Evolutionary conservation across 768 basidiomycete species (phyloP).

Genomic region (Agrocybe praecox): DNA sequence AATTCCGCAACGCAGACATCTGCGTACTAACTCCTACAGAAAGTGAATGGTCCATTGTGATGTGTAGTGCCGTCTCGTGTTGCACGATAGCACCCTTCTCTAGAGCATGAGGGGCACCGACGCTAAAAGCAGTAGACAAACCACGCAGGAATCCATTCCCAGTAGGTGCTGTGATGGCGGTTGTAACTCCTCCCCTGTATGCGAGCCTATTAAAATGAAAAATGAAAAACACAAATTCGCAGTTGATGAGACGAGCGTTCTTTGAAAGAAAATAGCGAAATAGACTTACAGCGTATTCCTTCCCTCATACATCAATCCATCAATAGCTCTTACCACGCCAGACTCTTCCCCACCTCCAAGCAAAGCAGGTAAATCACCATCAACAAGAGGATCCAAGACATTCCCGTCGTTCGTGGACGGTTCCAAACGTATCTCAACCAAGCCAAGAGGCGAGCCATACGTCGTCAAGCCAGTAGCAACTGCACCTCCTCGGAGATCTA

Average conservation of each 20-base stretch:
- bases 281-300: constrained; percentile 49
- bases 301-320: constrained; percentile 59
- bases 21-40: constrained; percentile 62
- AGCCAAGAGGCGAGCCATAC: constrained; percentile 60
- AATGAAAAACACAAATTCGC: no score
- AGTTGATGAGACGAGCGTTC: neutral
- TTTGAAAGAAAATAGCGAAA: constrained; percentile 11
- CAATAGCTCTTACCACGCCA: constrained; percentile 60
- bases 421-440: constrained; percentile 71
- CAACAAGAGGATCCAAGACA: constrained; percentile 52
- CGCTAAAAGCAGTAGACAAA: constrained; percentile 61
- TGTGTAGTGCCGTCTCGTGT: constrained; percentile 66
- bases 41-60: constrained; percentile 40
- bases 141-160: constrained; percentile 62
- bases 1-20: constrained; percentile 53
- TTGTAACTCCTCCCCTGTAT: constrained; percentile 74
- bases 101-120: constrained; percentile 60
- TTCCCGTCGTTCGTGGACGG: constrained; percentile 66
- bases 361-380: constrained; percentile 36
- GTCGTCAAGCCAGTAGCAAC: constrained; percentile 64
- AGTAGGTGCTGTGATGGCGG: constrained; percentile 62
- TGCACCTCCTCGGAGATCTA: constrained; percentile 65
- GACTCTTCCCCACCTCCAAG: constrained; percentile 36
- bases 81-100: constrained; percentile 67
- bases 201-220: constrained; percentile 51